Percentiles rank a stretch among this genome's conserved stretches.
Evolutionary conservation across 495 filamentous ascomycete species (phyloP).

Genomic region (Amorphotheca resinae): DNA sequence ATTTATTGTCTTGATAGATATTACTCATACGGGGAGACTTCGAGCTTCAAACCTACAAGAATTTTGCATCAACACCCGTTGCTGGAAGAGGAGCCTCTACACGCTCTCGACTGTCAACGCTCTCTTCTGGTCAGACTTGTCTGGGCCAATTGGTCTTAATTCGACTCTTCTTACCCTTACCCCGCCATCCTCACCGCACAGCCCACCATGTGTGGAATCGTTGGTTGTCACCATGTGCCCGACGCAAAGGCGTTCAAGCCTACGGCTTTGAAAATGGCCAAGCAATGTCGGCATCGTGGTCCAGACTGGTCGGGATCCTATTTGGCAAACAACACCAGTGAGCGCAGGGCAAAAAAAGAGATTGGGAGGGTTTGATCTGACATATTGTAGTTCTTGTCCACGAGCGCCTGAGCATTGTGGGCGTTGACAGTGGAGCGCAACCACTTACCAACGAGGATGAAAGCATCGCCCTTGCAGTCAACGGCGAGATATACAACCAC

Average conservation of each 20-base stretch:
- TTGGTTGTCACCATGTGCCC: slow-evolving; percentile 36
- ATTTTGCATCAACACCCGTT: no score
- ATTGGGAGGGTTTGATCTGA: slow-evolving; percentile 14
- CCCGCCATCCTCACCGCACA: slow-evolving; percentile 1
- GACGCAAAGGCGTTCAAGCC: slow-evolving; percentile 96
- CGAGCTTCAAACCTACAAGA: no score
- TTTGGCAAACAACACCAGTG: slow-evolving; percentile 80
- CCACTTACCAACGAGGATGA: slow-evolving; percentile 86
- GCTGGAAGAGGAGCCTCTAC: no score
- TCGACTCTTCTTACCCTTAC: background rate
- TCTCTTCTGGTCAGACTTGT: background rate
- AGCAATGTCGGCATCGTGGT: slow-evolving; percentile 90
- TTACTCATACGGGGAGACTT: background rate
- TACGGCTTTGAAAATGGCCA: slow-evolving; percentile 87
- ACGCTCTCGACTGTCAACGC: background rate
- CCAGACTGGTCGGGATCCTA: slow-evolving; percentile 91
- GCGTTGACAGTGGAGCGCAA: slow-evolving; percentile 91
- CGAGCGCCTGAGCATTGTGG: slow-evolving; percentile 94
- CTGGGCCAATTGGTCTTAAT: background rate
- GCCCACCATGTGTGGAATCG: slow-evolving; percentile 58
- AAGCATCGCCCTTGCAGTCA: slow-evolving; percentile 84
- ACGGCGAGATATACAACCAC: slow-evolving; percentile 99
- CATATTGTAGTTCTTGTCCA: slow-evolving; percentile 72
- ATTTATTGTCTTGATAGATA: background rate
- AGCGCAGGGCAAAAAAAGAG: no score